Evolutionary conservation across 345 rosid genomes (phyloP).

Genomic region (Conringia planisiliqua): DNA sequence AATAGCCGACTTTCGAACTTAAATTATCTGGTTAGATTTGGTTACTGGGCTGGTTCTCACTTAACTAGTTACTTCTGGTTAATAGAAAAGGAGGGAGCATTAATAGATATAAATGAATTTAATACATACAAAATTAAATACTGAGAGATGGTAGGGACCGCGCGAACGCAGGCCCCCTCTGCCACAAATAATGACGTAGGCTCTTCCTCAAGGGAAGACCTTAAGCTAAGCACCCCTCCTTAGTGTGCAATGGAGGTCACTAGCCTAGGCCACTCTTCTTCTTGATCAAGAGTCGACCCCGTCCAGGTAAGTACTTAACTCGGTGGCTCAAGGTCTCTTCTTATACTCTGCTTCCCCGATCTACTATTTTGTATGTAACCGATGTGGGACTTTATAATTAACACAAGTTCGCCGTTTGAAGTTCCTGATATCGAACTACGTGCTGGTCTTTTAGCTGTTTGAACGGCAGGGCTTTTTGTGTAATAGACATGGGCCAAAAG

Average conservation of each 20-base stretch:
- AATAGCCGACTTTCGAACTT: no score
- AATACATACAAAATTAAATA: no score
- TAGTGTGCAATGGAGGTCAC: not conserved
- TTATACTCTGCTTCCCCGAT: not conserved
- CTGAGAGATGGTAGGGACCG: not conserved
- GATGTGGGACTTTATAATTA: not conserved
- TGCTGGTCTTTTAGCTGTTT: not conserved
- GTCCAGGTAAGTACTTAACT: not conserved
- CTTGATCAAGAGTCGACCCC: not conserved
- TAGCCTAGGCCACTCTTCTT: constrained; percentile 1
- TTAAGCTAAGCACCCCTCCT: not conserved
- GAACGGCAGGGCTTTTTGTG: not conserved
- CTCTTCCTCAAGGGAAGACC: not conserved
- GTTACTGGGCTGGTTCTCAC: no score
- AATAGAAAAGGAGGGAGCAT: no score
- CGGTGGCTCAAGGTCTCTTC: not conserved
- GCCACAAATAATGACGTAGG: constrained; percentile 2
- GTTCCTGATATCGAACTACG: not conserved
- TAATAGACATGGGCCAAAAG: not conserved
- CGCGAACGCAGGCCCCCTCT: constrained; percentile 11
- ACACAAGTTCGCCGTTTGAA: not conserved
- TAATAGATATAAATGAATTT: no score
- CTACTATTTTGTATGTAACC: not conserved
- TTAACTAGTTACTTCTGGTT: no score
- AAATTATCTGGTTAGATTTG: no score